Evolutionary conservation across 2,329 filamentous ascomycete genomes (phyloP), one percentile per base, ranked within the genome.

Genomic region (Ophiosphaerella narmari): DNA sequence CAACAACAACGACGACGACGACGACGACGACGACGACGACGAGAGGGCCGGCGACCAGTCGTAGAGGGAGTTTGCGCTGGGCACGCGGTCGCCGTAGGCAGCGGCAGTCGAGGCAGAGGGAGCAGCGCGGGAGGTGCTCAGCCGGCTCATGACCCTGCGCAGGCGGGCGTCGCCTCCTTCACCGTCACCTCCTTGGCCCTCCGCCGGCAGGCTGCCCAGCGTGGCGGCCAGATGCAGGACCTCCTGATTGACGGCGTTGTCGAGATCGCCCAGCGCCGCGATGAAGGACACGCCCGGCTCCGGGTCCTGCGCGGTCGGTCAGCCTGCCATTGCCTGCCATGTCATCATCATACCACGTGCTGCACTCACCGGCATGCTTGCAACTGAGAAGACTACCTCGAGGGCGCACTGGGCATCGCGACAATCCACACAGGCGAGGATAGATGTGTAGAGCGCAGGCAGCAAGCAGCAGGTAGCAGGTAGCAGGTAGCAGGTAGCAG

Each of bases 41-140:
- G 18, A 21, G 18, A 21, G 18, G 7, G 75, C 75, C 8, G 82
- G 82, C 31, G 82, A 81, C 83, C 83, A 86, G 65, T 84, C 82
- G 68, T 86, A 85, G 37, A 85, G 71, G 46, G 74, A 78, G 59
- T 83, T 81, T 53, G 77, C 70, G 58, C 77, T 78, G 14, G 82
- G 80, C 7, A 80, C 74, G 42, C 79, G 78, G 55, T 81, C 77
- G 50, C 82, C 79, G 60, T 85, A 85, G 37, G 80, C 77, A 7
- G 59, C 32, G 49, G 56, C 54, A 59, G 35, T 75, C 66, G 52
- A 78, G 72, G 31, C 79, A 70, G 46, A 78, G 72, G 55, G 18
- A 21, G 18, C 18, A 21, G 18, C 18, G 18, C 18, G 18, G 2
- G 18, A 7, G 26, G 26, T 29, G 26, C 75, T 73, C 55, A 76